Percentiles rank a stretch among this genome's conserved stretches.
These are phyloP conservation scores for Suillus clintonianus DNA, from an alignment of 768 basidiomycete species.

Conservation along the genomic window DNA sequence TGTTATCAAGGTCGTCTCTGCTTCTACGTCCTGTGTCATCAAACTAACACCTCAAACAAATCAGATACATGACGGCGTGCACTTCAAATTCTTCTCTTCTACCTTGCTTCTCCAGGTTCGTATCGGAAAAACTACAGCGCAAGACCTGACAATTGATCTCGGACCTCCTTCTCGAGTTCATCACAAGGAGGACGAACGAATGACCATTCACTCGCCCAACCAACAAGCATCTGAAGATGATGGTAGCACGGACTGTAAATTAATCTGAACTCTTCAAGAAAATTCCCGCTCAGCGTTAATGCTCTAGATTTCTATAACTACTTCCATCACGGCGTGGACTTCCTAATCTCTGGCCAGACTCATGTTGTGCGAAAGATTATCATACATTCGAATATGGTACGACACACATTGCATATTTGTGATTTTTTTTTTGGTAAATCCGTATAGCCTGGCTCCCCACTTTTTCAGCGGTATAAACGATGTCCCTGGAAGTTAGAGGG, in stretches of 20 bases:
- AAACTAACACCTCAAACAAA: neutral
- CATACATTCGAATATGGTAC: slow-evolving; percentile 84
- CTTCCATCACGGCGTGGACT: slow-evolving; percentile 88
- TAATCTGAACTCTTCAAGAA: slow-evolving; percentile 5
- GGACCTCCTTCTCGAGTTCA: slow-evolving; percentile 77
- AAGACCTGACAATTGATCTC: slow-evolving; percentile 78
- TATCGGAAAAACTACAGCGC: slow-evolving; percentile 76
- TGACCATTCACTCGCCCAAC: slow-evolving; percentile 74
- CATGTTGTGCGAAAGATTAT: slow-evolving; percentile 85
- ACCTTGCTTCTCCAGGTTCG: slow-evolving; percentile 56
- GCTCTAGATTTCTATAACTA: slow-evolving; percentile 87
- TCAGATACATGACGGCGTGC: slow-evolving; percentile 75
- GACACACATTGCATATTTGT: slow-evolving; percentile 19
- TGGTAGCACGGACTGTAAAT: slow-evolving; percentile 52
- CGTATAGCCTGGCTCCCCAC: slow-evolving; percentile 76
- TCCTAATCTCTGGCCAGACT: slow-evolving; percentile 70
- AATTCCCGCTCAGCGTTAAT: slow-evolving; percentile 5
- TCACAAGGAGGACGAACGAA: slow-evolving; percentile 88
- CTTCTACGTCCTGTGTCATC: neutral
- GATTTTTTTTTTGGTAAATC: slow-evolving; percentile 3
- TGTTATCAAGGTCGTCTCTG: slow-evolving; percentile 57
- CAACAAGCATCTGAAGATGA: slow-evolving; percentile 44
- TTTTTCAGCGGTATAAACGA: slow-evolving; percentile 90
- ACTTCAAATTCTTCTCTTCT: slow-evolving; percentile 62
- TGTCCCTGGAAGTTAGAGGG: slow-evolving; percentile 91